These are phyloP conservation scores for Yamadazyma trypodendri DNA, from an alignment of 1,139 yeast genomes.

Conservation along the genomic window DNA sequence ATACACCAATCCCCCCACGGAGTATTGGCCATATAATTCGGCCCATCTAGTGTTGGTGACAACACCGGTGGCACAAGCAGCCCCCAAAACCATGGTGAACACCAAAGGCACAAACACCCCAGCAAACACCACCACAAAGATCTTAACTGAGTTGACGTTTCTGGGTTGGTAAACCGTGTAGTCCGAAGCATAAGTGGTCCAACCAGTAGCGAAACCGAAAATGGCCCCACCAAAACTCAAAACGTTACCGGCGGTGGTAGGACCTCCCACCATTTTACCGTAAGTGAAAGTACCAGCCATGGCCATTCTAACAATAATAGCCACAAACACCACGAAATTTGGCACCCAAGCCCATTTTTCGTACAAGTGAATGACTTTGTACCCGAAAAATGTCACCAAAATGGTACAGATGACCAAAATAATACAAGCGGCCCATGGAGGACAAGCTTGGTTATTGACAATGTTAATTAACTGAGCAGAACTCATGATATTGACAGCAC, in stretches of 20 bases:
- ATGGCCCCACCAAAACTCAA: slow-evolving; percentile 82
- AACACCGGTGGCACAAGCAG: slow-evolving; percentile 78
- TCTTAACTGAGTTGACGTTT: slow-evolving; percentile 53
- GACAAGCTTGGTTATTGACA: slow-evolving; percentile 67
- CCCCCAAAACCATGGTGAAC: slow-evolving; percentile 79
- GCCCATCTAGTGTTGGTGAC: slow-evolving; percentile 46
- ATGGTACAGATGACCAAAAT: slow-evolving; percentile 69
- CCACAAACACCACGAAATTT: slow-evolving; percentile 66
- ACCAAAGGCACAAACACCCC: slow-evolving; percentile 70
- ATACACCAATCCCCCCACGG: slow-evolving; percentile 81
- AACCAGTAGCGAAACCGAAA: slow-evolving; percentile 91
- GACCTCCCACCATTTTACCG: slow-evolving; percentile 50
- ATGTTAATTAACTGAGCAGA: slow-evolving; percentile 82
- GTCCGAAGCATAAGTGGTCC: slow-evolving; percentile 93
- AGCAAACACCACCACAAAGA: slow-evolving; percentile 60
- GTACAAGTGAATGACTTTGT: slow-evolving; percentile 74
- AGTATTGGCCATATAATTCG: slow-evolving; percentile 50
- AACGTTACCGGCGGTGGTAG: slow-evolving; percentile 69
- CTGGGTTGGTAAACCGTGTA: slow-evolving; percentile 83
- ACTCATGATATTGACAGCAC: slow-evolving; percentile 88
- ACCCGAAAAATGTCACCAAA: slow-evolving; percentile 81
- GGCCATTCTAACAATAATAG: slow-evolving; percentile 74
- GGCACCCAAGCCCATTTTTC: slow-evolving; percentile 93
- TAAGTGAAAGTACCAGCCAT: slow-evolving; percentile 49
- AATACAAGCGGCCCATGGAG: slow-evolving; percentile 90